Conservation (phyloP, 1,284 basidiomycete species). For the Schizophyllum amplum region DNA sequence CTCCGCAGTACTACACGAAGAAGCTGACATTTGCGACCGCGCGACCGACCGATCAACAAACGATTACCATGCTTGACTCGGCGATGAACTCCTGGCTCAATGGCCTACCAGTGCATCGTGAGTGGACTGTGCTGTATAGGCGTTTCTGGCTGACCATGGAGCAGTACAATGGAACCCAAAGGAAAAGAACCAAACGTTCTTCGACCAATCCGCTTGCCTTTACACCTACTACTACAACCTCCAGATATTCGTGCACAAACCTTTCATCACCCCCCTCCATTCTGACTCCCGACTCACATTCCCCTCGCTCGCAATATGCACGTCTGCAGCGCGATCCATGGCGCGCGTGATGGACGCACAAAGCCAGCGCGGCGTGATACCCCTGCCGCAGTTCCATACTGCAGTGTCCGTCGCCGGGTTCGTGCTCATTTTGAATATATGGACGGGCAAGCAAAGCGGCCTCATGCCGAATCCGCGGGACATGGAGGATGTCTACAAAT, state of each 20-base stretch:
- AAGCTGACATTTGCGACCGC: conserved; percentile 30
- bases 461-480: conserved; percentile 36
- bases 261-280: conserved; percentile 48
- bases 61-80: conserved; percentile 22
- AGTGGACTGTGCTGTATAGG: conserved; percentile 4
- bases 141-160: not conserved
- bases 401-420: conserved; percentile 29
- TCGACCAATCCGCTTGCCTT: conserved; percentile 47
- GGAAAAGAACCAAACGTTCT: conserved; percentile 34
- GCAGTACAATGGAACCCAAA: conserved; percentile 52
- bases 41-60: conserved; percentile 45
- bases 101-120: conserved; percentile 45
- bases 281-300: conserved; percentile 35
- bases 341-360: conserved; percentile 44
- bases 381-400: conserved; percentile 11
- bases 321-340: conserved; percentile 52
- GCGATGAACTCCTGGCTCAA: conserved; percentile 60
- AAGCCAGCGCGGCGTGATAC: conserved; percentile 16
- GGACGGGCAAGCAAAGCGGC: conserved; percentile 41
- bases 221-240: conserved; percentile 50
- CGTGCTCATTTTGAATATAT: conserved; percentile 53
- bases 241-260: conserved; percentile 52
- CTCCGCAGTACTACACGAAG: conserved; percentile 52
- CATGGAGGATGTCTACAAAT: conserved; percentile 51
- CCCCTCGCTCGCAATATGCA: conserved; percentile 58